Evolutionary conservation across 768 basidiomycete species (phyloP), one percentile per base, ranked within the genome.

Genomic region (Xerocomus spinulosus): DNA sequence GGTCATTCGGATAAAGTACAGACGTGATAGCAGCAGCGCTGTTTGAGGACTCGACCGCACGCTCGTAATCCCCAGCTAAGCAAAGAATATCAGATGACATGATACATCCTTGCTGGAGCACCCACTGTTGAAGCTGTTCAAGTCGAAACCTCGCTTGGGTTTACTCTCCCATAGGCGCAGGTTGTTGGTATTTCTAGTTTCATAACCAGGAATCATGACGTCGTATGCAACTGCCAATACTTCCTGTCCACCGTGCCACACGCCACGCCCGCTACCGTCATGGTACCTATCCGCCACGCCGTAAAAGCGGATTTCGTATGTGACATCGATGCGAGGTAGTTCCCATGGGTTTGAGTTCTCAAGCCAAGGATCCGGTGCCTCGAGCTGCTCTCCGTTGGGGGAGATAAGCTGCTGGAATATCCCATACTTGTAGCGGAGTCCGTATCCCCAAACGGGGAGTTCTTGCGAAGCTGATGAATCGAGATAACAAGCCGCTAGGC

Each of bases 401-500:
- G 82, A 85, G 63, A 97, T 91, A 51, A 92, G 79, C 69, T 88
- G 82, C 69, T 93, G 87, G 80, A 99, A 98, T 72, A 98, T 96
- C 46, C 93, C 93, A 59, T 92, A 94, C 65, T 90, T 83, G 77
- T 92, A 95, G 36, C 93, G 73, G 49, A 96, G 69, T 35, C 93
- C 93, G 59, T 97, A 97, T 37, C 95, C 95, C 92, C 93, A 97
- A 20, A 91, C 79, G 0, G 95, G 95, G 4, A 97, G 77, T 67
- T 94, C 85, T 61, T 91, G 83, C 9, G 87, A 88, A 3, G 94
- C 85, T 20, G 83, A 81, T n/a, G 88, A 91, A 62, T 97, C 94
- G 44, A 96, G 81, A 64, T 97, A 99, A 71, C 96, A 99, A 1
- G 96, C 95, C 1, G 96, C 96, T 37, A 99, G 80, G 25, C 95